Conservation (phyloP, 306 rosid species). For the Cucurbita argyrosperma region DNA sequence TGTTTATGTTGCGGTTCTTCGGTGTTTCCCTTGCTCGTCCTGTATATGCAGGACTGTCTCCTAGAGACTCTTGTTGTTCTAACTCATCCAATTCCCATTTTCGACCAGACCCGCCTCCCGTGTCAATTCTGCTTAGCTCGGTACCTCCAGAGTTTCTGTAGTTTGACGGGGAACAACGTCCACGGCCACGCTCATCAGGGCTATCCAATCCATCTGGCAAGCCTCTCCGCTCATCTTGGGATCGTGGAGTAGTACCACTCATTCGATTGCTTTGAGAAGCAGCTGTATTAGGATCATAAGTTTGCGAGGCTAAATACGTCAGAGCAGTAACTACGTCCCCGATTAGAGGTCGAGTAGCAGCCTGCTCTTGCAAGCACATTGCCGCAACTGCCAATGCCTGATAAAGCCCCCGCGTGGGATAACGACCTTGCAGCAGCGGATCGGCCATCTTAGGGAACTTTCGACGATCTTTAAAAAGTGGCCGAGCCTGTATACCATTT, state of each 20-base stretch:
- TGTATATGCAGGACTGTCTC: constrained; percentile 65
- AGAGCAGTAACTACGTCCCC: constrained; percentile 74
- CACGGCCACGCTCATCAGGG: constrained; percentile 45
- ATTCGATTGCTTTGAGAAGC: constrained; percentile 38
- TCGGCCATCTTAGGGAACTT: constrained; percentile 64
- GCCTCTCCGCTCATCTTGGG: constrained; percentile 54
- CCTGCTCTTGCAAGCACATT: constrained; percentile 75
- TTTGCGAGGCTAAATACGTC: constrained; percentile 69
- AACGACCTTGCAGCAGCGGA: constrained; percentile 56
- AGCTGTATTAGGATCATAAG: constrained; percentile 59
- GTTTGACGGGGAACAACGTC: constrained; percentile 63
- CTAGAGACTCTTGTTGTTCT: constrained; percentile 58
- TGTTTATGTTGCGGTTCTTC: constrained; percentile 77
- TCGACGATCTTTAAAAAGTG: constrained; percentile 50
- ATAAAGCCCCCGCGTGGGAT: constrained; percentile 56
- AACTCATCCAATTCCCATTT: constrained; percentile 66
- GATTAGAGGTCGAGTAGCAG: constrained; percentile 61
- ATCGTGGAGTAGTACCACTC: constrained; percentile 75
- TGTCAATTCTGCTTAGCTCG: constrained; percentile 44
- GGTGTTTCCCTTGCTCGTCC: constrained; percentile 71
- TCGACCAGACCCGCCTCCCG: constrained; percentile 74
- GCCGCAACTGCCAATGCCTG: constrained; percentile 80
- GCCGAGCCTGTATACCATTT: constrained; percentile 38
- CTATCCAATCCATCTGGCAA: constrained; percentile 61
- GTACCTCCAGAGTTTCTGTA: constrained; percentile 35